Base-by-base conservation (phyloP, 2,329 filamentous ascomycete genomes). In the Apiospora saccharicola region DNA sequence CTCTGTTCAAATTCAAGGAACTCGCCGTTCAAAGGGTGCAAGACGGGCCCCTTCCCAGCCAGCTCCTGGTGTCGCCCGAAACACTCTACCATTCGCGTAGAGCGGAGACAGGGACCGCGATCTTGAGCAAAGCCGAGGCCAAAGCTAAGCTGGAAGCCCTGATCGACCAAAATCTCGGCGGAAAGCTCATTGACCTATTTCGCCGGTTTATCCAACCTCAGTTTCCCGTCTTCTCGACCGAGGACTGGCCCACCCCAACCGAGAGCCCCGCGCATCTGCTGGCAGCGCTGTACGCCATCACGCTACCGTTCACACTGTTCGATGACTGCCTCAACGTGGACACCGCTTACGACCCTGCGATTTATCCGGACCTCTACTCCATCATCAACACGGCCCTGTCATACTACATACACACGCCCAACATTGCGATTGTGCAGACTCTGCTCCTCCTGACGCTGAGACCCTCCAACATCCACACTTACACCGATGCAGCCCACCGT, bases 121-220 rank as follows among this genome's bases (percentile, higher is more conserved):
- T 57, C 12, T 22, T 34, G 51, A 14, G 34, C 51, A 34, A 57
- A 57, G 51, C 30, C 4, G 51, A 57, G 26, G 51, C 51, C 26
- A 34, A 10, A 22, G 49, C 49, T 12, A 8, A 14, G n/a, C 49
- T 53, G 3, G 49, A 53, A 30, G 24, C 7, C 16, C 16, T 53
- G 10, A 24, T 53, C 24, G 49, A 53, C 49, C 49, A 53, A 30
- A 26, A 22, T 12, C 49, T 53, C 24, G 49, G 49, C 13, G 49
- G 24, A 30, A 53, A 53, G 49, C 49, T 53, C 49, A 53, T 53
- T 30, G 49, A 53, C 49, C 49, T 53, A 14, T 53, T 53, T 30
- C 24, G 24, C 49, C 49, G 49, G 24, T 53, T 53, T 14, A 30
- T 53, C 13, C 49, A 53, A 5, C 49, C 49, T 30, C 49, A 53